Evolutionary conservation across 2,329 filamentous ascomycete genomes (phyloP).

Genomic region (Claviceps maximensis): DNA sequence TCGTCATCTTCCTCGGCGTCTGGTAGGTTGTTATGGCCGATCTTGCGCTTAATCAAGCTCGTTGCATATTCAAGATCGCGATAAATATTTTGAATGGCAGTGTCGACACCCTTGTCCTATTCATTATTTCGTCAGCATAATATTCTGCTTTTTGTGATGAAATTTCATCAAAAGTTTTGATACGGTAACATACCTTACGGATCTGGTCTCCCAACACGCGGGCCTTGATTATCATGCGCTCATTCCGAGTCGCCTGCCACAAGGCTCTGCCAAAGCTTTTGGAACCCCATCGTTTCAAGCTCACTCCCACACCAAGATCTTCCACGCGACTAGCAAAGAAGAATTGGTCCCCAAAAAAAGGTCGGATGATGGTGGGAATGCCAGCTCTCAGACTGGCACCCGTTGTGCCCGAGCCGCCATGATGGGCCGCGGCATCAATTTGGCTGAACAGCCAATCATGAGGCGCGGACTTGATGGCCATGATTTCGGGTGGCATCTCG

Average conservation of each 20-base stretch:
- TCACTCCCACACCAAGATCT: constrained; percentile 84
- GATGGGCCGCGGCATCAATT: constrained; percentile 87
- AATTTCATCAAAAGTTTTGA: not conserved
- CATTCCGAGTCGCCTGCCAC: constrained; percentile 82
- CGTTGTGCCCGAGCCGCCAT: constrained; percentile 89
- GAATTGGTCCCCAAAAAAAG: constrained; percentile 96
- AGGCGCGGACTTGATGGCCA: constrained; percentile 78
- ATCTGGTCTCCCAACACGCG: constrained; percentile 73
- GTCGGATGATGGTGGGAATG: constrained; percentile 85
- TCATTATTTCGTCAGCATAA: too few species aligned
- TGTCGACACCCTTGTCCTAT: constrained; percentile 85
- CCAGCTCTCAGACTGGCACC: constrained; percentile 85
- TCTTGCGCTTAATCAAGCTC: constrained; percentile 60
- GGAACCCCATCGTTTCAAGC: constrained; percentile 80
- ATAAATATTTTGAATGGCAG: constrained; percentile 84
- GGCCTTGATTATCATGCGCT: constrained; percentile 85
- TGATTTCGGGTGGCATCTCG: constrained; percentile 65
- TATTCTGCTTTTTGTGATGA: not conserved
- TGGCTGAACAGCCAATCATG: constrained; percentile 95
- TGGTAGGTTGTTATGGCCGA: constrained; percentile 32
- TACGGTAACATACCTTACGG: constrained; percentile 49
- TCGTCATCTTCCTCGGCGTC: constrained; percentile 37
- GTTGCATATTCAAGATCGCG: constrained; percentile 88
- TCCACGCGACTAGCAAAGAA: constrained; percentile 88
- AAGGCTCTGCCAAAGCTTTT: constrained; percentile 72